Evolutionary conservation across 371 early-diverging fungal species (phyloP).

Genomic region (Mucor circinelloides): DNA sequence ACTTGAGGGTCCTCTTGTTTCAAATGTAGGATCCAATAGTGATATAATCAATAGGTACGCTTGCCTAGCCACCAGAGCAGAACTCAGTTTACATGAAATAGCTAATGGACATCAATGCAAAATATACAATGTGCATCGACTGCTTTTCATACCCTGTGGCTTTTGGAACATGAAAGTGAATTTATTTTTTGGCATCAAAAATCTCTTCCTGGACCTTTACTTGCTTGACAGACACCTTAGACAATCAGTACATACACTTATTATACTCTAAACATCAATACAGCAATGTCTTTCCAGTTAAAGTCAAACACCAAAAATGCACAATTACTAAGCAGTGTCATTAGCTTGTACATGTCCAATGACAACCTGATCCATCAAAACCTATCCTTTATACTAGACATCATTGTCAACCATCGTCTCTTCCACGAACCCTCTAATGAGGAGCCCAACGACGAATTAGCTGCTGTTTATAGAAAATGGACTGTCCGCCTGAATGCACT

Average conservation of each 20-base stretch:
- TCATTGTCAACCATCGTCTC: slow-evolving; percentile 46
- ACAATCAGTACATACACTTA: background rate
- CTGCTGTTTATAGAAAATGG: slow-evolving; percentile 55
- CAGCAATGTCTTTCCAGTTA: slow-evolving; percentile 20
- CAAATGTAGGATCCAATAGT: no score
- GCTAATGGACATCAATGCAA: no score
- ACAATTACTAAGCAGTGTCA: slow-evolving; percentile 18
- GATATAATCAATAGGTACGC: no score
- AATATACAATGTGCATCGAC: background rate
- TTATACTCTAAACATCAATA: background rate
- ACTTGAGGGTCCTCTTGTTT: no score
- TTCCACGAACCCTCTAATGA: slow-evolving; percentile 27
- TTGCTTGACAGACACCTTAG: background rate
- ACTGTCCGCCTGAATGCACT: slow-evolving; percentile 57
- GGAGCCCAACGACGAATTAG: slow-evolving; percentile 18
- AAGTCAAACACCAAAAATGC: slow-evolving; percentile 13
- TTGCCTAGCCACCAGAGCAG: no score
- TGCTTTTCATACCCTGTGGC: background rate
- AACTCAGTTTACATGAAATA: no score
- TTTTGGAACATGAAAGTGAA: background rate
- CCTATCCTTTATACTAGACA: slow-evolving; percentile 53
- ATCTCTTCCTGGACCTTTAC: background rate
- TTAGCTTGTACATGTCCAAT: slow-evolving; percentile 29
- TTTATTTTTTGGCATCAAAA: background rate
- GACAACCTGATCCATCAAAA: slow-evolving; percentile 25